Percentiles rank a stretch among this genome's conserved stretches.
phyloP scores from a whole-genome alignment of 805 yeast genomes.

The Wickerhamomyces tratensis region DNA sequence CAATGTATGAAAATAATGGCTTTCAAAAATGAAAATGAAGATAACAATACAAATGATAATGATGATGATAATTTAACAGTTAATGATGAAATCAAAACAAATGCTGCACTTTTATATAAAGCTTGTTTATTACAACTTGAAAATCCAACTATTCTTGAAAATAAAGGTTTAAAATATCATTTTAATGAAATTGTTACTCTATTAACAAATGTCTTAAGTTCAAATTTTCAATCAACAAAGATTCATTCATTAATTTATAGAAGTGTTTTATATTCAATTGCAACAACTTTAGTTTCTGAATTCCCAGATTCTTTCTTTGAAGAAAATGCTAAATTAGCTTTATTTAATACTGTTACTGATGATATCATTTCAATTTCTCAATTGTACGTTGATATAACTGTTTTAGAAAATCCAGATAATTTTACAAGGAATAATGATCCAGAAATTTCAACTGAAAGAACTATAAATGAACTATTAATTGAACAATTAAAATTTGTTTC shows the following conservation, averaged over 20 bases:
- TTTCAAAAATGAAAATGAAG: slow-evolving; percentile 7
- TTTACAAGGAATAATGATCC: slow-evolving; percentile 8
- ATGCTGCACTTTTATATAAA: slow-evolving; percentile 42
- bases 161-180: slow-evolving; percentile 15
- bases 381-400: slow-evolving; percentile 5
- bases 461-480: slow-evolving; percentile 17
- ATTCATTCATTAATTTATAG: slow-evolving; percentile 7
- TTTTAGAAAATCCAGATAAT: slow-evolving; percentile 4
- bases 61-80: slow-evolving; percentile 1
- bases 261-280: slow-evolving; percentile 3
- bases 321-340: not conserved
- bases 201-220: slow-evolving; percentile 7
- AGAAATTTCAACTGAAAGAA: slow-evolving; percentile 3
- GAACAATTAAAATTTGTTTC: slow-evolving; percentile 26
- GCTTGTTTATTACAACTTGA: slow-evolving; percentile 44
- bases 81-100: slow-evolving; percentile 31
- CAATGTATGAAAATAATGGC: slow-evolving; percentile 36
- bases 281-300: slow-evolving; percentile 11
- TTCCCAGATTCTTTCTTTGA: slow-evolving; percentile 10
- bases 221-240: not conserved
- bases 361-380: slow-evolving; percentile 8
- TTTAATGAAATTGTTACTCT: slow-evolving; percentile 17
- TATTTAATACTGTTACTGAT: slow-evolving; percentile 1
- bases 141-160: slow-evolving; percentile 35
- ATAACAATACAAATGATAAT: no score